Conservation (phyloP, 2,329 filamentous ascomycete genomes). For the Penicillium frequentans region DNA sequence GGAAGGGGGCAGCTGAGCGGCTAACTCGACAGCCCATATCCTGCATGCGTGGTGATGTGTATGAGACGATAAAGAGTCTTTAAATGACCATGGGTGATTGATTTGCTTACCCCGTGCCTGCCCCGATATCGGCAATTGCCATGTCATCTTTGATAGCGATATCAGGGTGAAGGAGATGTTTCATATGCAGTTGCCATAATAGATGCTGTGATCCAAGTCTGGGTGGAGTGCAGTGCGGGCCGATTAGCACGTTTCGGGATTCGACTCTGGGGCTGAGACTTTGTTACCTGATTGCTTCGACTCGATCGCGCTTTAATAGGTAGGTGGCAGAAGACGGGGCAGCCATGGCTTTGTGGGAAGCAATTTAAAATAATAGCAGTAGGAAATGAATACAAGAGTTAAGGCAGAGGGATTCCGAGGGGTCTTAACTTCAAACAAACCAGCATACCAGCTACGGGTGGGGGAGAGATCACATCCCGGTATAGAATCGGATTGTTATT, state of each 20-base stretch:
- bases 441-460: no score
- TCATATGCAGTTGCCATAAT: not conserved
- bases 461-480: no score
- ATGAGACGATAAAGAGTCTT: no score
- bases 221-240: no score
- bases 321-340: not conserved
- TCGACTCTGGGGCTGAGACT: no score
- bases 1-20: not conserved
- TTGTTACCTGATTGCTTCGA: not conserved
- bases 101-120: slow-evolving; percentile 1
- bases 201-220: slow-evolving; percentile 3
- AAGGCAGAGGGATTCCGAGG: no score
- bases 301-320: not conserved
- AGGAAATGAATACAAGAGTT: no score
- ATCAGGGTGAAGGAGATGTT: not conserved
- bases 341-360: no score
- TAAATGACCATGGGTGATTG: not conserved
- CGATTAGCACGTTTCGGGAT: no score
- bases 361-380: no score
- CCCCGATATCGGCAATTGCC: slow-evolving; percentile 2
- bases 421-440: no score
- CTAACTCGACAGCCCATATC: not conserved
- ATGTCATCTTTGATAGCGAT: slow-evolving; percentile 1
- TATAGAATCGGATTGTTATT: no score
- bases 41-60: not conserved